Conservation (phyloP, 1,284 basidiomycete species). For the Athelia psychrophila region DNA sequence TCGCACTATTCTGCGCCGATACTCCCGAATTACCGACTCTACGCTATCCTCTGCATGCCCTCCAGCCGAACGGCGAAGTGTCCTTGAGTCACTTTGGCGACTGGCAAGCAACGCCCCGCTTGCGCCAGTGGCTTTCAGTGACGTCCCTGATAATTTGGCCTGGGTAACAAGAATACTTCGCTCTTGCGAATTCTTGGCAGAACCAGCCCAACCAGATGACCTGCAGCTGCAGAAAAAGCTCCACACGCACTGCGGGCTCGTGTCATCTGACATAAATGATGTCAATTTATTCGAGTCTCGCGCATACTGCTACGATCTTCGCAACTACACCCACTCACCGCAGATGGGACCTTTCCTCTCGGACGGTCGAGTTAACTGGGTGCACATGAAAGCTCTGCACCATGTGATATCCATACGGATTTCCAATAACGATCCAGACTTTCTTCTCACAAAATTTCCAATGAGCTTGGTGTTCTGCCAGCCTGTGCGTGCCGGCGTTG, state of each 20-base stretch:
- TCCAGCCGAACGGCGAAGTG: slow-evolving; percentile 34
- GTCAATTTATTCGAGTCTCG: slow-evolving; percentile 36
- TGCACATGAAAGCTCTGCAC: slow-evolving; percentile 51
- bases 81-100: slow-evolving; percentile 47
- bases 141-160: slow-evolving; percentile 45
- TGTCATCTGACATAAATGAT: slow-evolving; percentile 33
- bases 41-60: too few relatives aligned
- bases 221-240: slow-evolving; percentile 46
- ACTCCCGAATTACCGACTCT: slow-evolving; percentile 11
- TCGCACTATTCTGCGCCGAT: slow-evolving; percentile 32
- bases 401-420: slow-evolving; percentile 53
- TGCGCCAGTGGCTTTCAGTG: slow-evolving; percentile 21
- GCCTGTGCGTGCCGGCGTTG: slow-evolving; percentile 35
- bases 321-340: slow-evolving; percentile 47
- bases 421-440: slow-evolving; percentile 33
- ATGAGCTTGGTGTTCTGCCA: slow-evolving; percentile 56
- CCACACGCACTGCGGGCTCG: slow-evolving; percentile 55
- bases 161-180: slow-evolving; percentile 47
- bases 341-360: slow-evolving; percentile 55
- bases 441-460: slow-evolving; percentile 38
- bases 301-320: slow-evolving; percentile 57
- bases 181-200: slow-evolving; percentile 37
- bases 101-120: slow-evolving; percentile 42
- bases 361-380: slow-evolving; percentile 56
- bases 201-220: slow-evolving; percentile 38